These are phyloP conservation scores for Nasturtium officinale DNA, from an alignment of 345 rosid species.

Conservation along the genomic window DNA sequence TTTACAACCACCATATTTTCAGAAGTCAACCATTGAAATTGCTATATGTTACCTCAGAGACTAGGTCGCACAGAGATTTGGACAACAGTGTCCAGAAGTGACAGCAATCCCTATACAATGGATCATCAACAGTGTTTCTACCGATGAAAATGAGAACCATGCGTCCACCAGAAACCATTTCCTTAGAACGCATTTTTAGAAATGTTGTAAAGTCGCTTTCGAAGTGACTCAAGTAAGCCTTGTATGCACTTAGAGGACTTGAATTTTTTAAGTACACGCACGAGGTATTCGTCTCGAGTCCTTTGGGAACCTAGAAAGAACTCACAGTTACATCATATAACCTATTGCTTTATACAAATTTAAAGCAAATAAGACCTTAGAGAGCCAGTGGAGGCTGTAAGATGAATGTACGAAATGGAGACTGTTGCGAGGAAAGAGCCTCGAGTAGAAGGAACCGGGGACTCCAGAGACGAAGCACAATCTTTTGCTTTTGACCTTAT, in stretches of 20 bases:
- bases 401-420: not conserved
- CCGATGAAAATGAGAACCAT: slow-evolving; percentile 46
- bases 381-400: not conserved
- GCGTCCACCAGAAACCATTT: slow-evolving; percentile 43
- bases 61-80: slow-evolving; percentile 41
- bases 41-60: slow-evolving; percentile 39
- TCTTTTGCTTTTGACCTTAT: not conserved
- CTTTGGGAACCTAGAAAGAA: slow-evolving; percentile 35
- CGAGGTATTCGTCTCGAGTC: slow-evolving; percentile 34
- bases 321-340: not conserved
- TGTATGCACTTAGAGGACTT: slow-evolving; percentile 37
- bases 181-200: slow-evolving; percentile 42
- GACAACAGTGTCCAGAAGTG: slow-evolving; percentile 36
- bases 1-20: not conserved
- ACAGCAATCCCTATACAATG: slow-evolving; percentile 33
- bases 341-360: not conserved
- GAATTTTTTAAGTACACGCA: slow-evolving; percentile 33
- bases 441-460: not conserved
- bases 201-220: slow-evolving; percentile 47
- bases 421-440: not conserved
- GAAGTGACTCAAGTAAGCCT: slow-evolving; percentile 48
- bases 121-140: slow-evolving; percentile 41
- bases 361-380: not conserved
- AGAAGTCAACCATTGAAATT: not conserved
- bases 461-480: not conserved